phyloP scores from a whole-genome alignment of 176 grass and related monocot species.

The Oryza meridionalis region DNA sequence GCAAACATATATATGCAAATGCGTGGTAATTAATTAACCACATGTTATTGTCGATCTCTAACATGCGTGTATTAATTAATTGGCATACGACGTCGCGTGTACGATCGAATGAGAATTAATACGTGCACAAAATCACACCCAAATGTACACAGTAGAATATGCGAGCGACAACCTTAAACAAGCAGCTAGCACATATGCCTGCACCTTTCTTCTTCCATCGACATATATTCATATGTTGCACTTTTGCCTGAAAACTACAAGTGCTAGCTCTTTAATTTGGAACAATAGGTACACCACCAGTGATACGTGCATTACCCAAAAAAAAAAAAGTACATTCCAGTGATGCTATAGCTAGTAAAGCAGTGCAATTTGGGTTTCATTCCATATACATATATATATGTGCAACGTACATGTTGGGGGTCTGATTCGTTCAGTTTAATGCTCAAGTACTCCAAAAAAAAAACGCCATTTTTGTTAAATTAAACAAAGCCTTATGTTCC shows the following conservation, averaged over 20 bases:
- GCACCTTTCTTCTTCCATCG: neutral
- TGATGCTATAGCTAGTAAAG: neutral
- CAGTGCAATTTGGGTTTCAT: neutral
- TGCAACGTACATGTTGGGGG: neutral
- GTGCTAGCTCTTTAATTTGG: neutral
- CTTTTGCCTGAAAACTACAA: slow-evolving; percentile 4
- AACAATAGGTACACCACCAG: slow-evolving; percentile 4
- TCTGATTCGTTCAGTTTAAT: neutral
- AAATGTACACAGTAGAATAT: neutral
- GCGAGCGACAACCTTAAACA: slow-evolving; percentile 3
- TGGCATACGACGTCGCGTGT: no score
- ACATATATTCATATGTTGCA: slow-evolving; percentile 12
- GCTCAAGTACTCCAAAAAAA: no score
- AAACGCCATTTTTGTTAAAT: neutral
- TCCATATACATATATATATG: neutral
- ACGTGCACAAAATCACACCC: no score
- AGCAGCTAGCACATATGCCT: neutral
- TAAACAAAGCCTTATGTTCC: neutral
- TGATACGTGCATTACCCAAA: neutral
- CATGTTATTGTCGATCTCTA: no score
- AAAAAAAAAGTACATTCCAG: neutral
- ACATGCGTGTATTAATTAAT: no score
- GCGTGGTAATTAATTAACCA: no score
- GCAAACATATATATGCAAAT: no score
- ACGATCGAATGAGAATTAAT: no score